Evolutionary conservation across 1,284 basidiomycete genomes (phyloP).

Genomic region (Exobasidium cylindrosporum): DNA sequence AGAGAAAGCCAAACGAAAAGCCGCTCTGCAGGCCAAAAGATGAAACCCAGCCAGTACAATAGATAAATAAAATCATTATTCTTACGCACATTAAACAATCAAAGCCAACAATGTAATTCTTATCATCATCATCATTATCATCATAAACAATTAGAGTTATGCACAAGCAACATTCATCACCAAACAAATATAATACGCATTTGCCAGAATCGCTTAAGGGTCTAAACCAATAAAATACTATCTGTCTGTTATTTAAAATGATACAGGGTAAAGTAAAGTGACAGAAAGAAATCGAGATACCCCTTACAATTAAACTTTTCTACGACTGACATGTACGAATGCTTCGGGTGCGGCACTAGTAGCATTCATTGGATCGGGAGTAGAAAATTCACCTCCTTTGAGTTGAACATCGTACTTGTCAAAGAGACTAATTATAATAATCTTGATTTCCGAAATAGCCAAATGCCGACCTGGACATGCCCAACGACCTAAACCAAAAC

Average conservation of each 20-base stretch:
- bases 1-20: conserved; percentile 26
- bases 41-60: not conserved
- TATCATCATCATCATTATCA: conserved; percentile 7
- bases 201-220: too few species aligned
- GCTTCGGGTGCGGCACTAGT: conserved; percentile 16
- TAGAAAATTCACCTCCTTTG: conserved; percentile 1
- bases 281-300: too few species aligned
- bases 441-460: conserved; percentile 19
- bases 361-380: conserved; percentile 17
- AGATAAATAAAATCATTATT: not conserved
- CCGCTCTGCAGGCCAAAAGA: not conserved
- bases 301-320: not conserved
- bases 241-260: too few species aligned
- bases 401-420: conserved; percentile 12
- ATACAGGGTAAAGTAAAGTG: too few species aligned
- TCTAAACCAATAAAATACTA: too few species aligned
- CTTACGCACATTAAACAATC: not conserved
- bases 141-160: too few species aligned
- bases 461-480: conserved; percentile 21
- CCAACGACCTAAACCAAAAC: conserved; percentile 20
- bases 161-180: too few species aligned
- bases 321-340: not conserved
- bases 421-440: conserved; percentile 16
- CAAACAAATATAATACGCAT: too few species aligned
- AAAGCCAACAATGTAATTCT: not conserved